A percentile compares a stretch with the other conserved stretches of the same genome.
phyloP scores from a whole-genome alignment of 176 grass and related monocot genomes.

The Sorghum bicolor region DNA sequence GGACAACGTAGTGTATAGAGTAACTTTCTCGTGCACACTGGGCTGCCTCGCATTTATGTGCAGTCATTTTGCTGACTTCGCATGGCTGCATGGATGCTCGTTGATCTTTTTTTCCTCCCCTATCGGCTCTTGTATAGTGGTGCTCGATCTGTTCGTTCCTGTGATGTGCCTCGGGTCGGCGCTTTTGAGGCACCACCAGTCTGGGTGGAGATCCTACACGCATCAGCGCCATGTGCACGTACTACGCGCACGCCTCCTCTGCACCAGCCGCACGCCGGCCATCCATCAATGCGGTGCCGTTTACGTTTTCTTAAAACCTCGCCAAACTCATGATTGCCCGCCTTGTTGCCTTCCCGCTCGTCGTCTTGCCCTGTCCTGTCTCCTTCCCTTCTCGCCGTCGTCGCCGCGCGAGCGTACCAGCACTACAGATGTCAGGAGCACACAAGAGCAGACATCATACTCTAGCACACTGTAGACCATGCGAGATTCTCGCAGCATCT shows the following conservation, averaged over 20 bases:
- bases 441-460: neutral
- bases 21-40: neutral
- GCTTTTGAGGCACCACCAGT: neutral
- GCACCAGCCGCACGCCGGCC: neutral
- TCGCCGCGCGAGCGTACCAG: neutral
- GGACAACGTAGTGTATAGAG: neutral
- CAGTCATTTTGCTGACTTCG: neutral
- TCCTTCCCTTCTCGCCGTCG: neutral
- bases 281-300: conserved; percentile 15
- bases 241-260: conserved; percentile 5
- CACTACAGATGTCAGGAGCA: neutral
- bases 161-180: neutral
- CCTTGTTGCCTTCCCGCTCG: conserved; percentile 25
- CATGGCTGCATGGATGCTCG: neutral
- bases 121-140: neutral
- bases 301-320: neutral
- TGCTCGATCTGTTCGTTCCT: neutral
- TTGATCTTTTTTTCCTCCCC: neutral
- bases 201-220: conserved; percentile 37
- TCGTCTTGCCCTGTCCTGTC: conserved; percentile 1
- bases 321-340: conserved; percentile 36
- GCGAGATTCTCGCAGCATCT: conserved; percentile 10
- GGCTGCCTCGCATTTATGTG: neutral
- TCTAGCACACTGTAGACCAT: neutral
- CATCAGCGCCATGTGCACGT: conserved; percentile 13